Percentiles rank a stretch among this genome's conserved stretches.
Evolutionary conservation across 2,329 filamentous ascomycete species (phyloP).

Genomic region (Lanzia echinophila): DNA sequence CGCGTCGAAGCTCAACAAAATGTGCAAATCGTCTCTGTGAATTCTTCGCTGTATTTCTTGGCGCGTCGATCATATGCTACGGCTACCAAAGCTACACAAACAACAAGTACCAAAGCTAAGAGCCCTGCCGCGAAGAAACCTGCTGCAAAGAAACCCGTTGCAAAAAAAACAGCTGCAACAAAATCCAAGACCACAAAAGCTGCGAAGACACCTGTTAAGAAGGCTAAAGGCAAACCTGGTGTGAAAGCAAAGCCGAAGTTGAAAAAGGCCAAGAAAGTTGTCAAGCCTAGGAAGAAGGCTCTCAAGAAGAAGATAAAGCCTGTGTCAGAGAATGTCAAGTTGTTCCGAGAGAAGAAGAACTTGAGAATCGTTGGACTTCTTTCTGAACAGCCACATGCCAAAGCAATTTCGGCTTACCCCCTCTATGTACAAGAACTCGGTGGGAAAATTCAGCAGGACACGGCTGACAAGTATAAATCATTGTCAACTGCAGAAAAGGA

Average conservation of each 20-base stretch:
- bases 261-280: conserved; percentile 9
- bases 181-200: conserved; percentile 1
- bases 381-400: not conserved
- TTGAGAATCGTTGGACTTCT: not conserved
- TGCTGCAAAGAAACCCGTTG: conserved; percentile 4
- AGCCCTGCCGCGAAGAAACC: conserved; percentile 8
- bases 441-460: conserved; percentile 6
- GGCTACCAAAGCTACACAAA: conserved; percentile 19
- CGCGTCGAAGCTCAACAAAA: conserved; percentile 19
- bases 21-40: conserved; percentile 11
- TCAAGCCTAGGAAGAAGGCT: not conserved
- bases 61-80: conserved; percentile 21
- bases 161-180: conserved; percentile 15
- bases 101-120: conserved; percentile 3
- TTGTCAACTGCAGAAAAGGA: conserved; percentile 31
- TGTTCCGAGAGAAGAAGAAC: not conserved
- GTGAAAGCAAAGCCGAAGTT: conserved; percentile 21
- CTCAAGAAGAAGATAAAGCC: not conserved
- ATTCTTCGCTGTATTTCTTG: conserved; percentile 7
- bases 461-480: conserved; percentile 29
- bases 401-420: not conserved
- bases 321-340: conserved; percentile 3
- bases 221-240: conserved; percentile 11
- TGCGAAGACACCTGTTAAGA: conserved; percentile 13
- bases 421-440: not conserved